Evolutionary conservation across 2,329 filamentous ascomycete genomes (phyloP), one percentile per base, ranked within the genome.

Genomic region (Pestalotiopsis sp.): DNA sequence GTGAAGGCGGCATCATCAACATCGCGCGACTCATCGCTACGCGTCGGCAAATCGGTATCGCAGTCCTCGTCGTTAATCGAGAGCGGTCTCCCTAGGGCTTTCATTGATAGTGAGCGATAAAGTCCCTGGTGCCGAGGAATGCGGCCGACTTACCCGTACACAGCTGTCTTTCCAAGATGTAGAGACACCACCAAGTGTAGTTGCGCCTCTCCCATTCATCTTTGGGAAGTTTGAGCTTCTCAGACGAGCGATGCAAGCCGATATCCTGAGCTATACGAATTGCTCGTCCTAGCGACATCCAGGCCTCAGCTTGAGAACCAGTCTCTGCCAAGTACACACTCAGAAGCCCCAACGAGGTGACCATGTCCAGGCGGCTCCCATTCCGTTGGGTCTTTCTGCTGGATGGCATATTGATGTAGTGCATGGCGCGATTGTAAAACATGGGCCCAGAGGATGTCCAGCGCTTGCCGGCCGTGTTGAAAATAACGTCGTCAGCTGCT

Each of bases 221-320:
- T 20, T 22, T 39, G 13, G 59, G 59, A 4, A 62, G 59, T 35
- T 30, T 14, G 4, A 62, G 30, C n/a, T 35, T 62, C 59, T 62
- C 59, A 10, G 59, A 35, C 11, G 59, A 62, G 38, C 59, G 59
- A 14, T 62, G 59, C 6, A 62, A n/a, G 30, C 59, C 59, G 14
- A 62, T 62, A 11, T 62, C 59, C 59, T 62, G 59, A 14, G 59
- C 59, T 24, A 62, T 62, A 9, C 59, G 59, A 10, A 62, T 62
- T 20, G 59, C 59, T 40, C 59, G 59, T 10, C 59, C 59, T 22
- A 62, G 17, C 3, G 59, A 62, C 11, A 62, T 62, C 59, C 59
- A 62, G 30, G 59, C 59, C 22, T 62, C 59, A 6, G 59, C 59
- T 44, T 62, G 59, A 13, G 59, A 62, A 13, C 59, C 35, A 22